Conservation (phyloP, 2,329 filamentous ascomycete genomes). For the Microcyclospora pomicola region DNA sequence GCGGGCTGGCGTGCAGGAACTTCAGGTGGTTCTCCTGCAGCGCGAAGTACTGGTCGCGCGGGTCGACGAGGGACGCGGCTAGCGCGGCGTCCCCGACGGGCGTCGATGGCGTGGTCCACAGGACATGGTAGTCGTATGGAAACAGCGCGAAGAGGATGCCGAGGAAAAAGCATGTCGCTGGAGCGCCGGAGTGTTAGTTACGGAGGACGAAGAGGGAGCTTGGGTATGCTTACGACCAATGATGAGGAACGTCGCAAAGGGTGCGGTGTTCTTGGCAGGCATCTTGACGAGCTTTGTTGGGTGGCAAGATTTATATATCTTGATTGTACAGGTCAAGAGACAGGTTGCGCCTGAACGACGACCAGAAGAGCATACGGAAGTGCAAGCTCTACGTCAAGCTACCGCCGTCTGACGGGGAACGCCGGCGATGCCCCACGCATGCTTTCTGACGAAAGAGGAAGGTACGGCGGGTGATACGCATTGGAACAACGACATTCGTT, state of each 20-base stretch:
- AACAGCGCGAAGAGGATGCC: conserved; percentile 94
- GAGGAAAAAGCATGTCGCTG: conserved; percentile 82
- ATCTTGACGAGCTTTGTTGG: conserved; percentile 6
- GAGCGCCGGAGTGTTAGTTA: conserved; percentile 1
- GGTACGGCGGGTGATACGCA: no score
- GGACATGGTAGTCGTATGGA: conserved; percentile 86
- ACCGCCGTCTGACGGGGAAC: no score
- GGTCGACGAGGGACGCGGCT: conserved; percentile 24
- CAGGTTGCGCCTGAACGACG: no score
- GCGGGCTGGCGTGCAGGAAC: conserved; percentile 82
- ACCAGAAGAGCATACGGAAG: no score
- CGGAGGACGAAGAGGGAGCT: conserved; percentile 1
- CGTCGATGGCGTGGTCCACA: conserved; percentile 52
- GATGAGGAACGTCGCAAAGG: conserved; percentile 94
- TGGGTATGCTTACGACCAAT: conserved; percentile 61
- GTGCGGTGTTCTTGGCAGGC: conserved; percentile 17
- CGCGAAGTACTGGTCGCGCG: conserved; percentile 55
- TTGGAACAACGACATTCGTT: no score
- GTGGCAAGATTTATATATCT: no score
- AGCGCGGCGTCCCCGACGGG: conserved; percentile 16
- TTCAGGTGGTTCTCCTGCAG: conserved; percentile 80
- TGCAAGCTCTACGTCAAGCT: no score
- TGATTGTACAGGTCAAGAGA: no score
- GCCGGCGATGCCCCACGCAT: no score
- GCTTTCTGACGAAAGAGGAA: no score